Percentiles rank a stretch among this genome's conserved stretches.
These are phyloP conservation scores for Dictyostelium intermedium DNA, from an alignment of 78 protist genomes.

Conservation along the genomic window DNA sequence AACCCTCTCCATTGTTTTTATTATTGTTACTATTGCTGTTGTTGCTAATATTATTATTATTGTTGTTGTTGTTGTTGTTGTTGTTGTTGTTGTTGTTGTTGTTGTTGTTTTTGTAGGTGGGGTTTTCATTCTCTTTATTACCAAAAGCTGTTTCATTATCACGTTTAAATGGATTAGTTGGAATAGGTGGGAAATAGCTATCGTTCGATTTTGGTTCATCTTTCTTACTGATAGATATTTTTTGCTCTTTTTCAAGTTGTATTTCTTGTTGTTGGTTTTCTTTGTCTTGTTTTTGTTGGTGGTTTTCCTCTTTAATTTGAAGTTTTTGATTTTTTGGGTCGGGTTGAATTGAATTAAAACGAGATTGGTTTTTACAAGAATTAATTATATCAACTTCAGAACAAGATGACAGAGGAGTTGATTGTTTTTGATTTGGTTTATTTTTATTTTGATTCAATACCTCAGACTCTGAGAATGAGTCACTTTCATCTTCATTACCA, in stretches of 20 bases:
- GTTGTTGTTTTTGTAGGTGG: no score
- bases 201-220: background rate
- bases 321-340: background rate
- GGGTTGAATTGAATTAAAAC: background rate
- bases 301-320: background rate
- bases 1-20: background rate
- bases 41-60: background rate
- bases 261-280: background rate
- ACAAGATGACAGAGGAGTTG: background rate
- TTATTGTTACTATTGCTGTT: background rate
- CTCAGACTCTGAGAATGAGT: background rate
- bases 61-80: background rate
- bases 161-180: conserved; percentile 2
- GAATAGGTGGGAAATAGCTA: background rate
- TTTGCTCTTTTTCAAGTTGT: background rate
- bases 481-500: background rate
- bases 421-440: background rate
- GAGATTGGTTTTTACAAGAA: background rate
- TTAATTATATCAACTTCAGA: background rate
- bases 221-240: background rate
- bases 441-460: background rate
- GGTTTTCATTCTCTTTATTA: no score
- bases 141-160: background rate
- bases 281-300: background rate
- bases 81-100: background rate